Percentiles rank a stretch among this genome's conserved stretches.
Evolutionary conservation across 2,329 filamentous ascomycete genomes (phyloP).

Genomic region (Penicillium sp.): DNA sequence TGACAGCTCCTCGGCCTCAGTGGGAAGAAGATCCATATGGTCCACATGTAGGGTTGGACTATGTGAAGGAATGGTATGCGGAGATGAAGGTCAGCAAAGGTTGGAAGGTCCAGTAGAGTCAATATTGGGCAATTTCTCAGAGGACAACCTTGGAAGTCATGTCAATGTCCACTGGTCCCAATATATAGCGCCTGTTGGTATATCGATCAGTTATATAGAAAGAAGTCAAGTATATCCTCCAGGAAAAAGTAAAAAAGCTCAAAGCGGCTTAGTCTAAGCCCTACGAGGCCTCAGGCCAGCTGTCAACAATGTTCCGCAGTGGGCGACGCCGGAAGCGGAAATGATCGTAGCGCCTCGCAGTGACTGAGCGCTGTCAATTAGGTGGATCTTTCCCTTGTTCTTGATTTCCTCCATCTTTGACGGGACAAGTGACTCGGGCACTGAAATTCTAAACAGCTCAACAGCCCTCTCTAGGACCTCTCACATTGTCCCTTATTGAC

Average conservation of each 20-base stretch:
- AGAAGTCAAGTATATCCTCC: too few species aligned
- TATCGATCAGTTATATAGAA: too few species aligned
- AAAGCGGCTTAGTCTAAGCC: not conserved
- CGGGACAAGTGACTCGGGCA: not conserved
- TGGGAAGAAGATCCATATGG: constrained; percentile 47
- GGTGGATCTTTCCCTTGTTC: not conserved
- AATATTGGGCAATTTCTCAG: not conserved
- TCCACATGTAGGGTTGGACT: constrained; percentile 42
- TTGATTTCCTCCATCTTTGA: not conserved
- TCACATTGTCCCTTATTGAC: not conserved
- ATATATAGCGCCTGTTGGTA: too few species aligned
- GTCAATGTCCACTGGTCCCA: too few species aligned
- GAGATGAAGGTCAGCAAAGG: constrained; percentile 12
- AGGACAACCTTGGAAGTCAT: too few species aligned
- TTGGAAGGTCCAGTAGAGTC: constrained; percentile 1
- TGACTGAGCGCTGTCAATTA: not conserved
- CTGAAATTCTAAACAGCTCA: not conserved
- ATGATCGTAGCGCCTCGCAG: not conserved
- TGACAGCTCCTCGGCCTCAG: constrained; percentile 41
- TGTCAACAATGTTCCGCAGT: constrained; percentile 1
- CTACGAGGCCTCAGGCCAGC: not conserved
- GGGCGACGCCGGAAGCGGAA: not conserved
- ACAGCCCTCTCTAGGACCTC: not conserved
- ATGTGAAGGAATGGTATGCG: constrained; percentile 45
- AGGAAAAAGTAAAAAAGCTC: not conserved